A percentile compares a stretch with the other conserved stretches of the same genome.
Evolutionary conservation across 2,329 filamentous ascomycete genomes (phyloP).

Genomic region (Paraconiothyrium sp.): DNA sequence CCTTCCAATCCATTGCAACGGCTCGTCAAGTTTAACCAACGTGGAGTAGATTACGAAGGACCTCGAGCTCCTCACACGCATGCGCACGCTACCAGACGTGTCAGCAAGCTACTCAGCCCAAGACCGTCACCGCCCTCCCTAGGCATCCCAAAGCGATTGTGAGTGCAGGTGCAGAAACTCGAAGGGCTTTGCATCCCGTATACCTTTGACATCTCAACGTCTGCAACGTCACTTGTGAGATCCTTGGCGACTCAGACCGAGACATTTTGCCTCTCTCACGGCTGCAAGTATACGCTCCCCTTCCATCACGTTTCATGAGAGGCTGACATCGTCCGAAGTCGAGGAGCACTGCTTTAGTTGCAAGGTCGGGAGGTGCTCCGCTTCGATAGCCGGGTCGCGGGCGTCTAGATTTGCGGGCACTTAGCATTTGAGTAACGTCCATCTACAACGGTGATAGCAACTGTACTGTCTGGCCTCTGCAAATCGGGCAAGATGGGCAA

Average conservation of each 20-base stretch:
- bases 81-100: background rate
- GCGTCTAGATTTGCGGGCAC: background rate
- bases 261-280: background rate
- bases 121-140: background rate
- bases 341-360: background rate
- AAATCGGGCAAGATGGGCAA: background rate
- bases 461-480: background rate
- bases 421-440: background rate
- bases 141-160: background rate
- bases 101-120: background rate
- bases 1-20: background rate
- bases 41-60: background rate
- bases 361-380: background rate
- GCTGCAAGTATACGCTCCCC: constrained; percentile 2
- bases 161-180: background rate
- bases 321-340: background rate
- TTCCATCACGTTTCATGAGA: background rate
- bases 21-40: background rate
- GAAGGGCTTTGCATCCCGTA: constrained; percentile 1
- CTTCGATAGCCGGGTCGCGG: background rate
- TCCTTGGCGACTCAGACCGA: background rate
- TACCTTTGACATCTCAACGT: constrained; percentile 3
- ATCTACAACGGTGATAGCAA: background rate
- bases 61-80: background rate
- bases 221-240: constrained; percentile 13